phyloP scores from a whole-genome alignment of 2,329 filamentous ascomycete species.

The Didymella sp. region DNA sequence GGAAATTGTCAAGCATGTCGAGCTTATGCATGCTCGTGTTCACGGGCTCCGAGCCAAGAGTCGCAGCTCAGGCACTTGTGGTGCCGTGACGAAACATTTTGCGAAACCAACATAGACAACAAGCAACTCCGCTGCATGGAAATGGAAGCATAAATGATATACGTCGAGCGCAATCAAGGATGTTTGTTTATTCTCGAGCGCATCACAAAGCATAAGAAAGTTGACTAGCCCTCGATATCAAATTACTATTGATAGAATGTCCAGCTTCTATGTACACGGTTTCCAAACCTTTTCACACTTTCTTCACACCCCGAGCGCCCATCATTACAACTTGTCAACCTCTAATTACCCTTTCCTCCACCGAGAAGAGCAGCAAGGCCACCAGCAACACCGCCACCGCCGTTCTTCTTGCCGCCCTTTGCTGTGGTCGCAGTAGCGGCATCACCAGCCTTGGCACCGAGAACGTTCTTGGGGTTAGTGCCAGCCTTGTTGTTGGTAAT shows the following conservation, averaged over 20 bases:
- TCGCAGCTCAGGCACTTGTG: not conserved
- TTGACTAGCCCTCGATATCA: not conserved
- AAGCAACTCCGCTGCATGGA: not conserved
- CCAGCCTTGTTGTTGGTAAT: slow-evolving; percentile 33
- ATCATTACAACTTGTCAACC: not conserved
- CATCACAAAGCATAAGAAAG: not conserved
- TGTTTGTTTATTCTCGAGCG: not conserved
- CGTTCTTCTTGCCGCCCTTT: slow-evolving; percentile 4
- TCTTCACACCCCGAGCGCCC: not conserved
- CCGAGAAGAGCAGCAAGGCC: slow-evolving; percentile 21
- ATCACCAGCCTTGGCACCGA: slow-evolving; percentile 18
- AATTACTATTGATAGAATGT: slow-evolving; percentile 17
- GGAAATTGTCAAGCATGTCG: too few relatives aligned
- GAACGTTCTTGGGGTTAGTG: slow-evolving; percentile 29
- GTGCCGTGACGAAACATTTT: not conserved
- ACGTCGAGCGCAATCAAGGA: not conserved
- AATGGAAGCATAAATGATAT: not conserved
- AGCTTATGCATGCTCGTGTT: not conserved
- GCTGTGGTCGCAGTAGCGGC: slow-evolving; percentile 8
- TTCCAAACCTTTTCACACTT: not conserved
- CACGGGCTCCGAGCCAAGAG: not conserved
- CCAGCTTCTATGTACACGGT: slow-evolving; percentile 19
- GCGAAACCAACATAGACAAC: not conserved
- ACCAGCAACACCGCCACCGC: slow-evolving; percentile 12
- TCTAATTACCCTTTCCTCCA: slow-evolving; percentile 20